A percentile compares a stretch with the other conserved stretches of the same genome.
Evolutionary conservation across 2,329 filamentous ascomycete species (phyloP).

Genomic region (Bimuria novae-zelandiae): DNA sequence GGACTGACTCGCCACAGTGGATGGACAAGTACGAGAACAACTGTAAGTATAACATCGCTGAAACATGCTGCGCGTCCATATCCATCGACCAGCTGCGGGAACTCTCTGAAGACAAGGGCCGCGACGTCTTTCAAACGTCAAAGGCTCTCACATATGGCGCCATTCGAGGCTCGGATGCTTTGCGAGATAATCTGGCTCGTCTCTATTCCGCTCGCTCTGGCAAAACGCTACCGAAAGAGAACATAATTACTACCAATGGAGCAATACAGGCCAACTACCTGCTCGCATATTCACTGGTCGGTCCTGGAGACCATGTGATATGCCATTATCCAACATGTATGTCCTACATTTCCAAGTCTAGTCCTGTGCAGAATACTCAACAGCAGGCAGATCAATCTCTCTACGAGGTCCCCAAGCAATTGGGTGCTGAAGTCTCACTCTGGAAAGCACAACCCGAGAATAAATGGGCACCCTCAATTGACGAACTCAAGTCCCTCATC

Average conservation of each 20-base stretch:
- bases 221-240: constrained; percentile 58
- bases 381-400: constrained; percentile 65
- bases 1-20: constrained; percentile 50
- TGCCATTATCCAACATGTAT: constrained; percentile 82
- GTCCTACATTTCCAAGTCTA: background rate
- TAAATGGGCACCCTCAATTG: constrained; percentile 68
- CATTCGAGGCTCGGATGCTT: constrained; percentile 68
- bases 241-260: constrained; percentile 76
- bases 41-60: constrained; percentile 71
- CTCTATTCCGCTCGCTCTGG: constrained; percentile 64
- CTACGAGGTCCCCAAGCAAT: constrained; percentile 72
- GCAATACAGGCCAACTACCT: constrained; percentile 86
- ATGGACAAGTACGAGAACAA: constrained; percentile 60
- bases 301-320: constrained; percentile 78
- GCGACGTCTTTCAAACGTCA: constrained; percentile 56
- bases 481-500: constrained; percentile 68
- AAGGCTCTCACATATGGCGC: constrained; percentile 72
- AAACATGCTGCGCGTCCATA: constrained; percentile 77
- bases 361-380: background rate
- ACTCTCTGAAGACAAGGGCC: constrained; percentile 61
- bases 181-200: constrained; percentile 67
- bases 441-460: constrained; percentile 72
- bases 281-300: constrained; percentile 72
- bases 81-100: constrained; percentile 69
- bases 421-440: constrained; percentile 77